Conservation (phyloP, 257 asterid species). For the Solanum tacnaense region DNA sequence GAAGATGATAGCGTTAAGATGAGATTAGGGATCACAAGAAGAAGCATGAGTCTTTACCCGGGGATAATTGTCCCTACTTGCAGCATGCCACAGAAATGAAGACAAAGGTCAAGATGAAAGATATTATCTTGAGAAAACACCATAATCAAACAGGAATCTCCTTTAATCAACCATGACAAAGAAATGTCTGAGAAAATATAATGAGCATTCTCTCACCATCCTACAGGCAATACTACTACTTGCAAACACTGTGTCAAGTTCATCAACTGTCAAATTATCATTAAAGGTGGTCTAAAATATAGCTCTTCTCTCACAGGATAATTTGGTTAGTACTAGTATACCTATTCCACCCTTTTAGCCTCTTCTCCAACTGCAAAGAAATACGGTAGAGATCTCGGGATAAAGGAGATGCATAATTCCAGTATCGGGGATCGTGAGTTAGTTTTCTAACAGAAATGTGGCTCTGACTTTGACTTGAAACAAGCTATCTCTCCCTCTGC, state of each 20-base stretch:
- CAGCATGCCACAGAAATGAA: background rate
- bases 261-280: background rate
- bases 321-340: background rate
- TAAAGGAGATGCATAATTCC: background rate
- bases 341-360: background rate
- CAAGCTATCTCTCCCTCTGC: background rate
- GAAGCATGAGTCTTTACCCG: background rate
- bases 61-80: background rate
- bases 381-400: background rate
- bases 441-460: background rate
- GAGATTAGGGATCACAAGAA: conserved; percentile 2
- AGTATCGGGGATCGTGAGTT: background rate
- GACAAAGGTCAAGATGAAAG: background rate
- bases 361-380: background rate
- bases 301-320: background rate
- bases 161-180: background rate
- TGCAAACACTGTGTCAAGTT: background rate
- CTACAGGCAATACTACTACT: background rate
- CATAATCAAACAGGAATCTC: background rate
- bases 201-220: background rate
- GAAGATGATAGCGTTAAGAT: background rate
- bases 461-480: background rate
- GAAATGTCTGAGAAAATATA: background rate
- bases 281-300: background rate
- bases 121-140: background rate